Evolutionary conservation across 108 stramenopile genomes (phyloP).

Genomic region (Stephanodiscus minutulus): DNA sequence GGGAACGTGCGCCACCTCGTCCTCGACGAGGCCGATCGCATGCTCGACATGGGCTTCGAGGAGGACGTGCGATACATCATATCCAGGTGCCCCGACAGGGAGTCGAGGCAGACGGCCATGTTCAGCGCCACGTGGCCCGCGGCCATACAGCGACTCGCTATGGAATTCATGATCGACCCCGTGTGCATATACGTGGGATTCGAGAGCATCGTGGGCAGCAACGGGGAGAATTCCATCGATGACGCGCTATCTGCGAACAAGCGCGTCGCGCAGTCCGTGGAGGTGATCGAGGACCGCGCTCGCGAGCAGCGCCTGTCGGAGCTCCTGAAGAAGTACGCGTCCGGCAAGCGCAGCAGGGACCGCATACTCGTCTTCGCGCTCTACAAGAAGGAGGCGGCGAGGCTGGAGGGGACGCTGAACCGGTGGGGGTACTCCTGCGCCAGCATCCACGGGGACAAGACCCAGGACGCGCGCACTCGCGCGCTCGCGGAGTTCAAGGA

Average conservation of each 20-base stretch:
- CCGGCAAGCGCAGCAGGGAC: conserved; percentile 11
- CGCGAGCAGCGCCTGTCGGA: conserved; percentile 81
- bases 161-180: conserved; percentile 84
- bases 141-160: conserved; percentile 89
- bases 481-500: conserved; percentile 93
- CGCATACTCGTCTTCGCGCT: conserved; percentile 86
- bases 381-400: conserved; percentile 97
- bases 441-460: conserved; percentile 98
- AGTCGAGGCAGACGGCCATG: conserved; percentile 90
- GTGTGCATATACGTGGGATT: conserved; percentile 82
- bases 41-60: conserved; percentile 97
- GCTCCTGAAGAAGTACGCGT: conserved; percentile 78
- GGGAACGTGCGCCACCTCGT: conserved; percentile 69
- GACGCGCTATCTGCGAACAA: conserved; percentile 57
- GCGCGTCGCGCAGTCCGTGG: conserved; percentile 85
- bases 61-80: conserved; percentile 78
- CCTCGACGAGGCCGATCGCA: conserved; percentile 97
- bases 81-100: conserved; percentile 47
- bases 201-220: neutral
- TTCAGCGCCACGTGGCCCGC: conserved; percentile 96
- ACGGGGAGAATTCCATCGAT: conserved; percentile 11
- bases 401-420: conserved; percentile 80
- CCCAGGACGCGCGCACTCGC: conserved; percentile 86
- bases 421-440: conserved; percentile 68
- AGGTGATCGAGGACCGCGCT: conserved; percentile 91